A percentile compares a stretch with the other conserved stretches of the same genome.
phyloP scores from a whole-genome alignment of 345 rosid genomes.

The Clarkia xantiana region DNA sequence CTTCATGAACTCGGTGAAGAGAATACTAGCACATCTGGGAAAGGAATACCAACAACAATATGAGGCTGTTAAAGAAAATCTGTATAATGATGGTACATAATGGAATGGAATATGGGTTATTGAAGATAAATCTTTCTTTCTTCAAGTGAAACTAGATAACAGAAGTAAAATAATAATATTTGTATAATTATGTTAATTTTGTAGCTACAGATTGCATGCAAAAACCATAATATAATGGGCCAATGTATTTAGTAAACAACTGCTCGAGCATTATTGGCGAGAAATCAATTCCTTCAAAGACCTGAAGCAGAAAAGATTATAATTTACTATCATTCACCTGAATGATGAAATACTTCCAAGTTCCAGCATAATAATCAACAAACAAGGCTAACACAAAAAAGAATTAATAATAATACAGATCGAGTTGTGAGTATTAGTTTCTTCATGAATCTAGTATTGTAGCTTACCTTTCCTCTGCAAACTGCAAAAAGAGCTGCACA shows the following conservation, averaged over 20 bases:
- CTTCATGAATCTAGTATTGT: conserved; percentile 7
- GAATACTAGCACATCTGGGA: conserved; percentile 78
- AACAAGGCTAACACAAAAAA: too few species aligned
- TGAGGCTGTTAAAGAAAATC: conserved; percentile 38
- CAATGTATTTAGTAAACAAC: conserved; percentile 57
- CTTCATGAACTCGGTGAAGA: not conserved
- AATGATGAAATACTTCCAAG: not conserved
- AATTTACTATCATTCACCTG: not conserved
- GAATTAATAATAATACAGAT: not conserved
- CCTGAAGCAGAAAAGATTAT: conserved; percentile 35
- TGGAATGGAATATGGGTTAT: too few species aligned
- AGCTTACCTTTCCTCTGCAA: conserved; percentile 77
- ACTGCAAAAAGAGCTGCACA: conserved; percentile 97
- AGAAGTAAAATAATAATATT: too few species aligned
- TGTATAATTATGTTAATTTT: too few species aligned
- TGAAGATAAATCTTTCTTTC: too few species aligned
- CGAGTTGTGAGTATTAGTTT: not conserved
- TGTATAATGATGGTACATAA: too few species aligned
- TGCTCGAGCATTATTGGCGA: conserved; percentile 91
- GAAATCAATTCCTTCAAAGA: conserved; percentile 95
- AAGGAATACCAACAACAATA: conserved; percentile 94
- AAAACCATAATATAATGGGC: not conserved
- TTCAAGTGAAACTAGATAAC: too few species aligned
- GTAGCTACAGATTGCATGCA: too few species aligned
- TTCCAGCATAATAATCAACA: too few species aligned